These are phyloP conservation scores for Fusarium foetens DNA, from an alignment of 2,329 filamentous ascomycete species.

Conservation along the genomic window DNA sequence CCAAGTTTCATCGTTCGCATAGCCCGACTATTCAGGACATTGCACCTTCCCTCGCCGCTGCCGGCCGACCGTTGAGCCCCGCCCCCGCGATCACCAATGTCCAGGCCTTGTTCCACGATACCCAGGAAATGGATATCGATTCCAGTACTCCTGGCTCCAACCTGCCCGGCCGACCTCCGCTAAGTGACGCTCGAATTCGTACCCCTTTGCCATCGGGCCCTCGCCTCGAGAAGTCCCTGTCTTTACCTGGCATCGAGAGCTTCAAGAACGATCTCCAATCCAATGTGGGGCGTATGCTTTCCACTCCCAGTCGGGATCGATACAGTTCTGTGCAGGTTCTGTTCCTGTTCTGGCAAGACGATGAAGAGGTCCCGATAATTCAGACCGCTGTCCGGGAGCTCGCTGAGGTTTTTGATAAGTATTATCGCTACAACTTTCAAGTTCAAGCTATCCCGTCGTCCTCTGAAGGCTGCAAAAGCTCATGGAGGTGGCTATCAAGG, in stretches of 20 bases:
- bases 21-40: slow-evolving; percentile 64
- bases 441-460: slow-evolving; percentile 61
- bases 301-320: slow-evolving; percentile 61
- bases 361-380: slow-evolving; percentile 57
- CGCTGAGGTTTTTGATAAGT: slow-evolving; percentile 60
- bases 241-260: slow-evolving; percentile 61
- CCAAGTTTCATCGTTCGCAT: slow-evolving; percentile 63
- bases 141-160: slow-evolving; percentile 46
- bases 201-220: slow-evolving; percentile 67
- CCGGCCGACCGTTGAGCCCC: slow-evolving; percentile 60
- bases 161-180: slow-evolving; percentile 52
- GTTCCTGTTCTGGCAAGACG: slow-evolving; percentile 67
- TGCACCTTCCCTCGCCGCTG: slow-evolving; percentile 53
- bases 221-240: slow-evolving; percentile 61
- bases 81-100: slow-evolving; percentile 52
- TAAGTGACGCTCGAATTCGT: slow-evolving; percentile 62
- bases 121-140: slow-evolving; percentile 68
- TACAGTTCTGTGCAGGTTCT: slow-evolving; percentile 64
- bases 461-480: slow-evolving; percentile 58
- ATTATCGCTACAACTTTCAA: slow-evolving; percentile 63
- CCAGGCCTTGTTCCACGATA: slow-evolving; percentile 55
- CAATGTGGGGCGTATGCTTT: slow-evolving; percentile 60
- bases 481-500: slow-evolving; percentile 64
- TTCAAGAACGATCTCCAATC: slow-evolving; percentile 64
- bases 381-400: slow-evolving; percentile 58